These are phyloP conservation scores for Dalbergia cultrata DNA, from an alignment of 306 rosid genomes.

Conservation along the genomic window DNA sequence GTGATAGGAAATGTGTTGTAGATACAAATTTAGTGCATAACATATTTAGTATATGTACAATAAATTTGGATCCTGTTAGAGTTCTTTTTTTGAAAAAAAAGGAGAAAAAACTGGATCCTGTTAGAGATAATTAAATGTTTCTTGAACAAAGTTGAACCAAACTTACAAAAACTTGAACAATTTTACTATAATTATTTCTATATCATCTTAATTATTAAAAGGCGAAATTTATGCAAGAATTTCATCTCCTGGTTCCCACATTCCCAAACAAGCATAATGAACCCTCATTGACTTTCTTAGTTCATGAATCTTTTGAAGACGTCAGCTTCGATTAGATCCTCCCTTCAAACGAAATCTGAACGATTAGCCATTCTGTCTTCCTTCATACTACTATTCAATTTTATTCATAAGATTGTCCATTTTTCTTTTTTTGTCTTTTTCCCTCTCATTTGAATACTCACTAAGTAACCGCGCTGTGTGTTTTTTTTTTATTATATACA, in stretches of 20 bases:
- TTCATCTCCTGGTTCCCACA: neutral
- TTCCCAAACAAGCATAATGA: constrained; percentile 31
- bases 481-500: too few relatives aligned
- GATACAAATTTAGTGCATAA: too few relatives aligned
- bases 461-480: neutral
- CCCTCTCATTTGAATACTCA: neutral
- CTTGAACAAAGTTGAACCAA: too few relatives aligned
- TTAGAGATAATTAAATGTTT: too few relatives aligned
- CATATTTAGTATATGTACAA: too few relatives aligned
- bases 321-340: constrained; percentile 68
- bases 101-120: too few relatives aligned
- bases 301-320: constrained; percentile 54
- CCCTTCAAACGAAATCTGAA: constrained; percentile 61
- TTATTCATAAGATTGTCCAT: neutral
- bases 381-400: neutral
- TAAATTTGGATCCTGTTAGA: too few relatives aligned
- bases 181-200: too few relatives aligned
- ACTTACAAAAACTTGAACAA: too few relatives aligned
- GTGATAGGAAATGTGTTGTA: too few relatives aligned
- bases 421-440: neutral
- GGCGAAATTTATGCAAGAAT: neutral
- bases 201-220: too few relatives aligned
- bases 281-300: constrained; percentile 57
- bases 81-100: too few relatives aligned
- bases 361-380: constrained; percentile 53